Percentiles rank a stretch among this genome's conserved stretches.
These are phyloP conservation scores for Wallacemonas sp. DNA, from an alignment of 208 protist species.

Conservation along the genomic window DNA sequence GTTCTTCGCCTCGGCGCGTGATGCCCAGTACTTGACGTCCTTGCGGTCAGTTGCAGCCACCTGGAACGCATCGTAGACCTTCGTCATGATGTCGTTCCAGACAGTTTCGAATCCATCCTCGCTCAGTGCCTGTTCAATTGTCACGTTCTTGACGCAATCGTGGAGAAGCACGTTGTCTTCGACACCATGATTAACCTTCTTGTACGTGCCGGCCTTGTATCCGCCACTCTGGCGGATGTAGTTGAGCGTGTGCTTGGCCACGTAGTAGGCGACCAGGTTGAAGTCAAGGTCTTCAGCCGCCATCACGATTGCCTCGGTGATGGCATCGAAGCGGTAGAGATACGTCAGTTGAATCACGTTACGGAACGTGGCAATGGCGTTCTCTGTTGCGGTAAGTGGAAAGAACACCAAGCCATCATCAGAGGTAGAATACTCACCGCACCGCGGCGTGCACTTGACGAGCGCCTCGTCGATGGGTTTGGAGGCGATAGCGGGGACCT, in stretches of 20 bases:
- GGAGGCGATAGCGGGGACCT: conserved; percentile 15
- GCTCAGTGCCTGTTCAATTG: conserved; percentile 58
- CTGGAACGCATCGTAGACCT: conserved; percentile 85
- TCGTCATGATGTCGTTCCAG: conserved; percentile 76
- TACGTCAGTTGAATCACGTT: conserved; percentile 88
- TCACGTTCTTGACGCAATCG: conserved; percentile 71
- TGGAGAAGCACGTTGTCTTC: conserved; percentile 91
- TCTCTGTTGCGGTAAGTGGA: conserved; percentile 61
- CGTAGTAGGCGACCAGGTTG: conserved; percentile 89
- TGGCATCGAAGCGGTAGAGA: conserved; percentile 74
- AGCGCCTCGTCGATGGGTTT: conserved; percentile 34
- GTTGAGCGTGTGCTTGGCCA: conserved; percentile 93
- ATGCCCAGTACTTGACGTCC: conserved; percentile 51
- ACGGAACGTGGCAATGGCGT: conserved; percentile 80
- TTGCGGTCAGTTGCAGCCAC: conserved; percentile 48
- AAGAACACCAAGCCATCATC: conserved; percentile 58
- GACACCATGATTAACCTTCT: conserved; percentile 86
- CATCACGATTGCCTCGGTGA: conserved; percentile 69
- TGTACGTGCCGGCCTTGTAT: conserved; percentile 87
- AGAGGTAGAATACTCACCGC: conserved; percentile 12
- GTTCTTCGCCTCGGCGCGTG: conserved; percentile 17
- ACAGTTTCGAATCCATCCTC: conserved; percentile 32
- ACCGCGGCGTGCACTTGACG: conserved; percentile 16
- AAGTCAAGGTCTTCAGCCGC: conserved; percentile 82
- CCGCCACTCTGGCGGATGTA: conserved; percentile 85